Evolutionary conservation across 805 yeast genomes (phyloP), one percentile per base, ranked within the genome.

Genomic region (Millerozyma acaciae): DNA sequence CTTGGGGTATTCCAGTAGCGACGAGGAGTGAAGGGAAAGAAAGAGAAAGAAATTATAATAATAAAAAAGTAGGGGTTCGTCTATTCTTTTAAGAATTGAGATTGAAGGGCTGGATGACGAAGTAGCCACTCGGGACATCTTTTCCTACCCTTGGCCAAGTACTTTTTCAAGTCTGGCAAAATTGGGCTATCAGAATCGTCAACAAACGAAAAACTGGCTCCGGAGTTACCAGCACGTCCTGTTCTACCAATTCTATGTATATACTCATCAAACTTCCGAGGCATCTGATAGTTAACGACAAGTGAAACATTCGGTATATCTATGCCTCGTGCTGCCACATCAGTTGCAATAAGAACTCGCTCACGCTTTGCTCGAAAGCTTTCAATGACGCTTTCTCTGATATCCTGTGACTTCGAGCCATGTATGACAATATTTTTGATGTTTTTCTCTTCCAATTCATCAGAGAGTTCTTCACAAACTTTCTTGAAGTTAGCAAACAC

Each of bases 211-310:
- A 80, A 65, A 4, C 96, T 82, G 7, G 73, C 66, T 28, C 98
- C 98, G 5, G 53, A 53, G 29, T 75, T 76, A 0, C 97, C 97
- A 0, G 96, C 97, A 57, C 98, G 76, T 23, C 97, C 98, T 0
- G 98, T 90, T 61, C 98, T 78, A 37, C 98, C 98, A 32, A 90
- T 82, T 51, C 97, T 73, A 59, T 90, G 98, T 13, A 90, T 75
- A 47, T 88, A 90, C 38, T 83, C 89, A 42, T 88, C 96, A 28
- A 88, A 74, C 21, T 69, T 68, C 41, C 70, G 75, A 7, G 88
- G 63, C 89, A 89, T 81, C 46, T 90, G 96, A 51, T 73, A 89
- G 55, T 90, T 93, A 14, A 93, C 57, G 7, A 90, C 97, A 21
- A 89, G 55, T 0, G 93, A 76, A 6, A 90, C 95, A 45, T 84